These are phyloP conservation scores for Craterostigma plantagineum DNA, from an alignment of 257 asterid genomes.

Conservation along the genomic window DNA sequence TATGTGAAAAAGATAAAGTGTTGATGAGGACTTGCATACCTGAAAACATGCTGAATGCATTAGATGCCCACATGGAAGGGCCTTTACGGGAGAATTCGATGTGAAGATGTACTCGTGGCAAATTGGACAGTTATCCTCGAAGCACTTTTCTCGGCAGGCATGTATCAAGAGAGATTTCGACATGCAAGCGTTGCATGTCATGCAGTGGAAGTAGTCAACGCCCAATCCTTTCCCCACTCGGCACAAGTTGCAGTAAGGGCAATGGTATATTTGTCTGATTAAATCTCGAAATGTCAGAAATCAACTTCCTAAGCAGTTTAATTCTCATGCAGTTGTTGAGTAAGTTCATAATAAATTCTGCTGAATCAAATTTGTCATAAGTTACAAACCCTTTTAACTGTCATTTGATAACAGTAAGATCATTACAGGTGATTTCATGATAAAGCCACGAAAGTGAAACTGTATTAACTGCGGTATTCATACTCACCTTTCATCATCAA, in stretches of 20 bases:
- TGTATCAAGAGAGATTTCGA: slow-evolving; percentile 43
- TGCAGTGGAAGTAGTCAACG: slow-evolving; percentile 67
- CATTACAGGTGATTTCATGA: too few relatives aligned
- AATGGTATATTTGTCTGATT: slow-evolving; percentile 74
- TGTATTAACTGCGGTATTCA: too few relatives aligned
- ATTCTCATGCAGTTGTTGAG: neutral
- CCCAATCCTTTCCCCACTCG: slow-evolving; percentile 82
- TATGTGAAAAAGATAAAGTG: slow-evolving; percentile 2
- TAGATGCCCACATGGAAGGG: slow-evolving; percentile 74
- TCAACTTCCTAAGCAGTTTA: neutral
- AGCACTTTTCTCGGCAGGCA: slow-evolving; percentile 65
- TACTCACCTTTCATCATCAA: slow-evolving; percentile 63
- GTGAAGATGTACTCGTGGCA: slow-evolving; percentile 75
- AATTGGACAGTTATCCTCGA: slow-evolving; percentile 81
- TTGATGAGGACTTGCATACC: slow-evolving; percentile 21
- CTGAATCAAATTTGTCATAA: too few relatives aligned
- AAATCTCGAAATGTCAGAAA: slow-evolving; percentile 20
- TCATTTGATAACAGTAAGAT: too few relatives aligned
- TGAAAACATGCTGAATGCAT: slow-evolving; percentile 88
- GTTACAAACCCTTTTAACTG: too few relatives aligned
- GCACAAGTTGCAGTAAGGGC: slow-evolving; percentile 92
- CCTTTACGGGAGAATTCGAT: slow-evolving; percentile 60
- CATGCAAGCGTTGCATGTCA: slow-evolving; percentile 96
- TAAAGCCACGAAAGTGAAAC: too few relatives aligned
- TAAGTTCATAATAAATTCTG: too few relatives aligned